These are phyloP conservation scores for Geotrichum histeridarum DNA, from an alignment of 1,139 yeast genomes.

Conservation along the genomic window DNA sequence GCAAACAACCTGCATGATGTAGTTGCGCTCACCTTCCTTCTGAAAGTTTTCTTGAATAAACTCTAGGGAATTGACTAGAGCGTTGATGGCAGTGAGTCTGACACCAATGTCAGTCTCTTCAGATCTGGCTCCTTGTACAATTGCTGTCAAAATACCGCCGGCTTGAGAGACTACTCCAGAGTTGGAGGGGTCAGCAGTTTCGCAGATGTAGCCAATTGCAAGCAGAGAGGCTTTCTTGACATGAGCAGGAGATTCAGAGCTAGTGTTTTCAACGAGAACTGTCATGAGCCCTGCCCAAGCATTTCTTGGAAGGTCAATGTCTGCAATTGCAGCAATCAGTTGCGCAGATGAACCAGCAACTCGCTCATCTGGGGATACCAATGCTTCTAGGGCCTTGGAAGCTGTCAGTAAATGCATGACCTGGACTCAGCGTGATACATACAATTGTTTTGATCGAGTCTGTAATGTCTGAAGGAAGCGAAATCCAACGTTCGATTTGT, in stretches of 20 bases:
- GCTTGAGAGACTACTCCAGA: conserved; percentile 77
- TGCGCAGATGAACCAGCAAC: conserved; percentile 91
- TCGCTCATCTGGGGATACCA: conserved; percentile 62
- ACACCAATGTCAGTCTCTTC: conserved; percentile 71
- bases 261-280: conserved; percentile 78
- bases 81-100: conserved; percentile 84
- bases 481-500: conserved; percentile 51
- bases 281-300: conserved; percentile 88
- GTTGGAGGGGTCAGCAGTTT: conserved; percentile 82
- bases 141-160: conserved; percentile 88
- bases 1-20: conserved; percentile 97
- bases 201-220: conserved; percentile 94
- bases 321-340: conserved; percentile 92
- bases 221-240: conserved; percentile 82
- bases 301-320: conserved; percentile 79
- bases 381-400: conserved; percentile 50
- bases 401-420: too few relatives aligned
- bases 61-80: conserved; percentile 84
- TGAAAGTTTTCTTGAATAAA: conserved; percentile 85
- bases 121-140: conserved; percentile 91
- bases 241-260: conserved; percentile 65
- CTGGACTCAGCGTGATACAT: too few relatives aligned
- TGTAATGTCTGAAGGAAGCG: conserved; percentile 52
- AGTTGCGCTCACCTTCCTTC: conserved; percentile 90
- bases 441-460: conserved; percentile 49